Evolutionary conservation across 202 grass and related monocot genomes (phyloP).

Genomic region (Bolboschoenoplectus hybrid): DNA sequence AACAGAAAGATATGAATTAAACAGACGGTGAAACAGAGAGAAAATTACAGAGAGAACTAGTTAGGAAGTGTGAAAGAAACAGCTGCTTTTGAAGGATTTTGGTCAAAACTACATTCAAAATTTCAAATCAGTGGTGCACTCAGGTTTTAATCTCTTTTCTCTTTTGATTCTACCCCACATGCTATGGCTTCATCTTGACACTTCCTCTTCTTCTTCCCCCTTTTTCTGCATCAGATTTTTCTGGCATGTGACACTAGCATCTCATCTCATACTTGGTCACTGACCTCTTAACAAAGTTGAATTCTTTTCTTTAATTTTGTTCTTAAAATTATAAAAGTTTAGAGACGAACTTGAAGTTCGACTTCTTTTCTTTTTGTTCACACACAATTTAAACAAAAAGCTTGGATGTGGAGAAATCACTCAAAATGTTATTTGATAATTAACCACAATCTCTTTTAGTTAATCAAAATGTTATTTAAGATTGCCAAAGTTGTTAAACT

Average conservation of each 20-base stretch:
- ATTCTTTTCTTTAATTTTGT: not conserved
- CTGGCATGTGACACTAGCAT: conserved; percentile 22
- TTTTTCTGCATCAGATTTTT: conserved; percentile 22
- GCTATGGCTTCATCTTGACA: conserved; percentile 29
- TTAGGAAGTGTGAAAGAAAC: conserved; percentile 32
- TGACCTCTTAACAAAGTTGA: conserved; percentile 1
- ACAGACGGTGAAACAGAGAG: conserved; percentile 7
- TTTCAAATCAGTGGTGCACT: conserved; percentile 24
- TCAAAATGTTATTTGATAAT: not conserved
- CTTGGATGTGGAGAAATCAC: not conserved
- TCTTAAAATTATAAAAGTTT: not conserved
- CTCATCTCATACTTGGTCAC: conserved; percentile 34
- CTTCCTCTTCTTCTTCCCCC: not conserved
- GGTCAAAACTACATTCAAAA: conserved; percentile 37
- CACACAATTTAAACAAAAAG: not conserved
- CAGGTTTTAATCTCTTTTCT: conserved; percentile 30
- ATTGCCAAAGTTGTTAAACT: not conserved
- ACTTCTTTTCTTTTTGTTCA: not conserved
- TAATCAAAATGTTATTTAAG: not conserved
- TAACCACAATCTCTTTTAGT: not conserved
- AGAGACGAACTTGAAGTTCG: not conserved
- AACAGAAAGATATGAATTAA: not conserved
- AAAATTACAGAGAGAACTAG: not conserved
- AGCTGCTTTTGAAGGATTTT: not conserved
- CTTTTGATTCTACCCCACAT: conserved; percentile 28